These are phyloP conservation scores for Cydonia oblonga DNA, from an alignment of 331 rosid species.

Conservation along the genomic window DNA sequence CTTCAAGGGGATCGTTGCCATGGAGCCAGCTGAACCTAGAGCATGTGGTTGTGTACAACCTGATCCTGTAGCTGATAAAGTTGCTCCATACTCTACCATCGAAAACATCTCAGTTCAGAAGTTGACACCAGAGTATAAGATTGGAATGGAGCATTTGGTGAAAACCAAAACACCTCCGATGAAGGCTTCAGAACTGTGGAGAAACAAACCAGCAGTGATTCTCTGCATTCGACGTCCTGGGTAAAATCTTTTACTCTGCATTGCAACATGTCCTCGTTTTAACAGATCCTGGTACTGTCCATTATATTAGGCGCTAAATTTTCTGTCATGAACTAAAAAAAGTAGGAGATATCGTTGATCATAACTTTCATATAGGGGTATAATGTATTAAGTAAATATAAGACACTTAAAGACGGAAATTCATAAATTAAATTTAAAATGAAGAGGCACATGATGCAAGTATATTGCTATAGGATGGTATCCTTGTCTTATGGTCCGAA, in stretches of 20 bases:
- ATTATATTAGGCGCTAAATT: background rate
- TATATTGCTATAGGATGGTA: background rate
- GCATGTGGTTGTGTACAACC: slow-evolving; percentile 70
- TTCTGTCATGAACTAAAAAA: background rate
- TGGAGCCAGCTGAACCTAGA: slow-evolving; percentile 58
- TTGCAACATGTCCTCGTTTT: background rate
- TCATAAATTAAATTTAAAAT: background rate
- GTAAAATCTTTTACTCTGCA: slow-evolving; percentile 30
- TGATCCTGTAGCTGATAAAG: slow-evolving; percentile 42
- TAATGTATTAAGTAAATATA: background rate
- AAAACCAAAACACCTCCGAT: slow-evolving; percentile 69
- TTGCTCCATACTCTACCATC: slow-evolving; percentile 51
- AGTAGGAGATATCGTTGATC: background rate
- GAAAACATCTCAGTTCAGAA: slow-evolving; percentile 68
- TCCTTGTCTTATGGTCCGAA: background rate
- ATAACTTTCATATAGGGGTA: background rate
- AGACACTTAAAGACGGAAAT: background rate
- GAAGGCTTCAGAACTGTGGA: slow-evolving; percentile 73
- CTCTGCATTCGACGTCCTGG: slow-evolving; percentile 85
- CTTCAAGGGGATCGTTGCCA: slow-evolving; percentile 72
- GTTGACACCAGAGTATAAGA: slow-evolving; percentile 69
- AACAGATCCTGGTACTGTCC: background rate
- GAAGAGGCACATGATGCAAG: background rate
- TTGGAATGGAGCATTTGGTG: slow-evolving; percentile 72
- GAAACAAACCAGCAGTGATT: slow-evolving; percentile 56